A percentile compares a stretch with the other conserved stretches of the same genome.
These are phyloP conservation scores for Rubus idaeus DNA, from an alignment of 306 rosid genomes.

Conservation along the genomic window DNA sequence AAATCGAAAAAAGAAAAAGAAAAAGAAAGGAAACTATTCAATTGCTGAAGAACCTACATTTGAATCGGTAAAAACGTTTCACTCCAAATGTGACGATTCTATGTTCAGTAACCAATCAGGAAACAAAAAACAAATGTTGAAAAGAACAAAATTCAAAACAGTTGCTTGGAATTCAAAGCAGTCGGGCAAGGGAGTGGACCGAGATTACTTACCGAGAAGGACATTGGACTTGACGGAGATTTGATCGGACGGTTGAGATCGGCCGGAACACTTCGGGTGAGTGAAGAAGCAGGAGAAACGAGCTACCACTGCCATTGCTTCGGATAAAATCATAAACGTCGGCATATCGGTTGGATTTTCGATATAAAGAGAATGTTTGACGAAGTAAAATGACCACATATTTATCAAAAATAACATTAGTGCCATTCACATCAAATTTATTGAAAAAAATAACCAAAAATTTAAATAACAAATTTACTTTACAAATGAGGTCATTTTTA, in stretches of 20 bases:
- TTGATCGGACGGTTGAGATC: constrained; percentile 35
- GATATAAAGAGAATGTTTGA: constrained; percentile 3
- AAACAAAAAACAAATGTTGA: not conserved
- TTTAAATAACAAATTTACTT: no score
- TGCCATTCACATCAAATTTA: not conserved
- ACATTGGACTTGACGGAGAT: constrained; percentile 24
- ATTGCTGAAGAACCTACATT: not conserved
- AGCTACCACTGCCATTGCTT: constrained; percentile 60
- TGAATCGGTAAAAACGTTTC: not conserved
- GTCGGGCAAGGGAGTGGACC: not conserved
- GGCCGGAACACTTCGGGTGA: constrained; percentile 37
- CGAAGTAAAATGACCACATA: not conserved
- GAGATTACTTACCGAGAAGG: constrained; percentile 43
- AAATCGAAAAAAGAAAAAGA: not conserved
- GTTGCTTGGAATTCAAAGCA: not conserved
- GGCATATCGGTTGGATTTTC: not conserved
- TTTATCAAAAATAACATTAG: not conserved
- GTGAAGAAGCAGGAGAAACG: constrained; percentile 60
- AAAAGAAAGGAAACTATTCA: not conserved
- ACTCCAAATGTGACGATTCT: not conserved
- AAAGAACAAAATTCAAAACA: not conserved
- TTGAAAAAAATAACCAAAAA: no score
- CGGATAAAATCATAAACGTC: constrained; percentile 39
- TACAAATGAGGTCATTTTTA: no score
- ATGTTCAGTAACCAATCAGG: not conserved